Evolutionary conservation across 805 yeast species (phyloP).

Genomic region (Pichia scutulata): DNA sequence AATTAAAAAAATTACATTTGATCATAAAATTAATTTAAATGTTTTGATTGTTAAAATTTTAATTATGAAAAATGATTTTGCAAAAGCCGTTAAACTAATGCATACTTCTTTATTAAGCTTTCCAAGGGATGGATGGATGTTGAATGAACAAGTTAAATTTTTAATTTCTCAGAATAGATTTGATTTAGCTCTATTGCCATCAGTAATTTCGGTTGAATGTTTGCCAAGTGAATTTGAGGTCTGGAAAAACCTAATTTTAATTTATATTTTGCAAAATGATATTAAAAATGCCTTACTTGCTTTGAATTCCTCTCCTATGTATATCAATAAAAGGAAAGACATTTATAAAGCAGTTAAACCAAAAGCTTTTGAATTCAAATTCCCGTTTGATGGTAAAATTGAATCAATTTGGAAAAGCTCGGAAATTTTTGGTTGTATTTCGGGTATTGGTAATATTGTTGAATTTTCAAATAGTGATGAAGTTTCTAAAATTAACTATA

Average conservation of each 20-base stretch:
- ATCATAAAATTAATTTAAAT: slow-evolving; percentile 17
- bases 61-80: slow-evolving; percentile 36
- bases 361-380: slow-evolving; percentile 38
- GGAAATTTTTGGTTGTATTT: slow-evolving; percentile 26
- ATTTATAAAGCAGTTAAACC: slow-evolving; percentile 36
- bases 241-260: slow-evolving; percentile 60
- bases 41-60: slow-evolving; percentile 37
- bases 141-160: slow-evolving; percentile 58
- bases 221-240: slow-evolving; percentile 71
- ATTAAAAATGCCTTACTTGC: slow-evolving; percentile 55
- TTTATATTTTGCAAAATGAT: slow-evolving; percentile 50
- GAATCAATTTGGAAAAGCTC: slow-evolving; percentile 40
- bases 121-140: slow-evolving; percentile 51
- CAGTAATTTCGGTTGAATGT: slow-evolving; percentile 52
- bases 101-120: slow-evolving; percentile 31
- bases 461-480: slow-evolving; percentile 28
- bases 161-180: slow-evolving; percentile 46
- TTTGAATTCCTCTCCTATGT: slow-evolving; percentile 71
- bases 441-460: slow-evolving; percentile 28
- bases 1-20: slow-evolving; percentile 22
- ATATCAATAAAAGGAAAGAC: slow-evolving; percentile 40
- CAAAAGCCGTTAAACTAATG: slow-evolving; percentile 39
- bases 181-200: slow-evolving; percentile 49
- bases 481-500: slow-evolving; percentile 35
- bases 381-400: slow-evolving; percentile 47